Evolutionary conservation across 2,329 filamentous ascomycete genomes (phyloP).

Genomic region (Graphium sp.): DNA sequence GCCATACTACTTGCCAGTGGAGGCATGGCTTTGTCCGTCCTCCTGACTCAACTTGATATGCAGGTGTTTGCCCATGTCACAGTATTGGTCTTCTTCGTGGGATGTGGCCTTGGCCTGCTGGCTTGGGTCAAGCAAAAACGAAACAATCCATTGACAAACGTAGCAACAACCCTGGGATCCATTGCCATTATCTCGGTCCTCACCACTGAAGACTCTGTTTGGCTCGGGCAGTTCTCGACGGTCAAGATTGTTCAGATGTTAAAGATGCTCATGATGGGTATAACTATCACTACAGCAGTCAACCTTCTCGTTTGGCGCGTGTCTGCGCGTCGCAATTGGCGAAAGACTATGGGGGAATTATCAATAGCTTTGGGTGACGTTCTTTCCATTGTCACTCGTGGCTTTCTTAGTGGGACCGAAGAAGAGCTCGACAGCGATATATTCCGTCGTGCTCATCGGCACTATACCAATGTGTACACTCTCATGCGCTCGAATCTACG

Average conservation of each 20-base stretch:
- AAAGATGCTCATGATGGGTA: constrained; percentile 70
- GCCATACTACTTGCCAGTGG: constrained; percentile 51
- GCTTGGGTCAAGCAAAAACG: constrained; percentile 75
- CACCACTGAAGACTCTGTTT: constrained; percentile 80
- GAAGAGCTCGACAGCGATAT: constrained; percentile 52
- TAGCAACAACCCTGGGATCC: constrained; percentile 71
- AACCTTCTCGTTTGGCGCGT: constrained; percentile 66
- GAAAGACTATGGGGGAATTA: constrained; percentile 39
- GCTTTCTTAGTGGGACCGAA: constrained; percentile 72
- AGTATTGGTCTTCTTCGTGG: constrained; percentile 70
- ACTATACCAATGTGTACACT: constrained; percentile 48
- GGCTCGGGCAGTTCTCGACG: constrained; percentile 65
- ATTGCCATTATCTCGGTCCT: constrained; percentile 80
- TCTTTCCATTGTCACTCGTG: constrained; percentile 63
- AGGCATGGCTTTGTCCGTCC: constrained; percentile 77
- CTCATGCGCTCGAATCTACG: constrained; percentile 57
- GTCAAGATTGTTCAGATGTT: constrained; percentile 68
- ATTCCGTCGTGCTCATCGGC: constrained; percentile 43
- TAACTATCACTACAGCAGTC: constrained; percentile 52
- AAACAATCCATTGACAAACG: constrained; percentile 65
- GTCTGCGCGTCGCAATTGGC: constrained; percentile 58
- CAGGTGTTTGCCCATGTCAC: constrained; percentile 60
- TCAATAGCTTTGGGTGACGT: constrained; percentile 63
- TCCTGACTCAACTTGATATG: constrained; percentile 53
- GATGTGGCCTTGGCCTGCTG: constrained; percentile 71